Evolutionary conservation across 495 filamentous ascomycete genomes (phyloP).

Genomic region (Neurospora africana): DNA sequence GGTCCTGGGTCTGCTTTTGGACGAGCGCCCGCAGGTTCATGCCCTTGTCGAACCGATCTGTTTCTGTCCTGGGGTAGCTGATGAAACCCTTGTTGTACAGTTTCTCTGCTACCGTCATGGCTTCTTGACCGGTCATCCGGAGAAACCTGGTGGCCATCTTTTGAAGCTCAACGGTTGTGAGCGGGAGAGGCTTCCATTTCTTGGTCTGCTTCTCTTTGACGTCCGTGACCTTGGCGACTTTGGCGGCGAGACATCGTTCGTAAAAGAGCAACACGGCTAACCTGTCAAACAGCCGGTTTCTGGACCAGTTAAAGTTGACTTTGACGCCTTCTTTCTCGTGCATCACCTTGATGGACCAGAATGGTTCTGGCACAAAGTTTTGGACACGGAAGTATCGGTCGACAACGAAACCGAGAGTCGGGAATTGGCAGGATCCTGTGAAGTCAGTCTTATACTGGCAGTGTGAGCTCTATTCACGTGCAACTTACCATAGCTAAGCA

Average conservation of each 20-base stretch:
- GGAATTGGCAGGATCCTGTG: constrained; percentile 89
- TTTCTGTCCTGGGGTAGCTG: constrained; percentile 94
- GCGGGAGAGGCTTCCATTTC: constrained; percentile 85
- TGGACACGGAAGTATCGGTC: constrained; percentile 87
- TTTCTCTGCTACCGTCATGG: constrained; percentile 84
- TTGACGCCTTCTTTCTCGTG: constrained; percentile 66
- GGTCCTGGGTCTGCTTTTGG: constrained; percentile 70
- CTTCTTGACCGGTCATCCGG: constrained; percentile 70
- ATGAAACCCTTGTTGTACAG: constrained; percentile 93
- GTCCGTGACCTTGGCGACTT: constrained; percentile 66
- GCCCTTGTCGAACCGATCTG: constrained; percentile 84
- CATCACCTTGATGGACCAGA: constrained; percentile 85
- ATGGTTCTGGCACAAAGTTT: constrained; percentile 85
- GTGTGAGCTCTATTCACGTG: neutral
- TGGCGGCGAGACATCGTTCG: constrained; percentile 73
- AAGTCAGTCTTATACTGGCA: constrained; percentile 4
- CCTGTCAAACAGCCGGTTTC: constrained; percentile 79
- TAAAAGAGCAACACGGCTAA: constrained; percentile 70
- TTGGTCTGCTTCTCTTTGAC: constrained; percentile 83
- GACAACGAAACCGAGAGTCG: constrained; percentile 91
- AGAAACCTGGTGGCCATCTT: constrained; percentile 86
- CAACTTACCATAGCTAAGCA: constrained; percentile 79
- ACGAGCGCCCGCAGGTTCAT: constrained; percentile 77
- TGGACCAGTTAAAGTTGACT: constrained; percentile 76
- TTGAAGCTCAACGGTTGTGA: constrained; percentile 97